These are phyloP conservation scores for Xylaria telfairii DNA, from an alignment of 495 filamentous ascomycete genomes.

Conservation along the genomic window DNA sequence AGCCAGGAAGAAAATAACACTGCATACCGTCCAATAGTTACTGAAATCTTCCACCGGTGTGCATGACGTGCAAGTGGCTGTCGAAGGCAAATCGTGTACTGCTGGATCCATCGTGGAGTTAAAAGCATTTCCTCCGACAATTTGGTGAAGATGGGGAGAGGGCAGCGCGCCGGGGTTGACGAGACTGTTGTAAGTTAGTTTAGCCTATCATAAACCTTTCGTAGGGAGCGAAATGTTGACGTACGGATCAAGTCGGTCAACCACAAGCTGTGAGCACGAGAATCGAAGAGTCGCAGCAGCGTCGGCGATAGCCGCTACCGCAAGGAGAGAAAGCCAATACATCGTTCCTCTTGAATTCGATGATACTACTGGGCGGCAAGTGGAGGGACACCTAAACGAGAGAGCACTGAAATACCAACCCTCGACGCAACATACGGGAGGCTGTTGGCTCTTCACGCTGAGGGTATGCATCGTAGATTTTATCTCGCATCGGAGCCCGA, in stretches of 20 bases:
- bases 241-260: constrained; percentile 53
- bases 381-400: constrained; percentile 20
- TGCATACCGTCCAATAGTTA: constrained; percentile 15
- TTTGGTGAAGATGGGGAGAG: constrained; percentile 43
- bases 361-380: constrained; percentile 17
- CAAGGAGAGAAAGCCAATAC: constrained; percentile 34
- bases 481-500: constrained; percentile 31
- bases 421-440: constrained; percentile 20
- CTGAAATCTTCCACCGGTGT: constrained; percentile 37
- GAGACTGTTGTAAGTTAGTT: constrained; percentile 35
- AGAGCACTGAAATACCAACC: constrained; percentile 16
- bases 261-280: constrained; percentile 51
- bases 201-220: not conserved
- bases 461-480: constrained; percentile 26
- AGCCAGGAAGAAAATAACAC: not conserved
- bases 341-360: constrained; percentile 31
- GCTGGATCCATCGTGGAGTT: constrained; percentile 42
- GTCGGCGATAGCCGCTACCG: constrained; percentile 35
- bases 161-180: constrained; percentile 42
- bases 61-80: constrained; percentile 46
- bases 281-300: constrained; percentile 49
- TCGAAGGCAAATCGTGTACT: constrained; percentile 38
- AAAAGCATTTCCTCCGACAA: constrained; percentile 46
- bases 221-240: constrained; percentile 1
- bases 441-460: not conserved